Evolutionary conservation across 2,329 filamentous ascomycete genomes (phyloP), one percentile per base, ranked within the genome.

Genomic region (Colletotrichum incanum): DNA sequence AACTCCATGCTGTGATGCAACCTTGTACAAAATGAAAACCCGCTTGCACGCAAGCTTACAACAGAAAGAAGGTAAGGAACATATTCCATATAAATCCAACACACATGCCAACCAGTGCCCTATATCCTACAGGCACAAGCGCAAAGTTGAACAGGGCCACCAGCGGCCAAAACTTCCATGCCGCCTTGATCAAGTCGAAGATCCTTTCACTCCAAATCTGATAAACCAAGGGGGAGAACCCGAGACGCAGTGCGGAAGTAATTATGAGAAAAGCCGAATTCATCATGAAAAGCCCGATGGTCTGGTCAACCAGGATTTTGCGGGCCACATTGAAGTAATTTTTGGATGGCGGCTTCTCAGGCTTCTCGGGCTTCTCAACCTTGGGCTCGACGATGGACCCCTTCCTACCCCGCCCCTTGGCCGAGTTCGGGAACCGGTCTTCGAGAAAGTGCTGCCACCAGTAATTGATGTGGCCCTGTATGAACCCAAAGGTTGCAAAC

Each of bases 31-130:
- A 59, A 58, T n/a, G 39, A 47, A 34, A 39, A 18, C 18, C 31
- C 31, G 26, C 39, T 23, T 20, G 59, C 65, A 5, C 3, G 60
- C 34, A 45, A 9, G 31, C 6, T 50, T 39, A 72, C 50, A 78
- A 79, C 7, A 80, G 76, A 52, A 81, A 81, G 16, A 82, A 75
- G 23, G 80, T 82, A 41, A 82, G 71, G 54, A 82, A 82, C 37
- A 82, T 81, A 61, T 80, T 82, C 81, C 81, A 82, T 2, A 79
- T 76, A 26, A 82, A 82, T 3, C 81, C 81, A 41, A 82, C 78
- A 65, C 78, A 80, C 26, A 81, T 80, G 0, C 79, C 79, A 3
- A 82, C 81, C 34, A 82, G 75, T 26, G 82, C 81, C 18, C 81
- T 70, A 18, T 79, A 81, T 16, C 80, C 77, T 11, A 82, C 80